Evolutionary conservation across 305 asterid species (phyloP).

Genomic region (Salvia sclarea): DNA sequence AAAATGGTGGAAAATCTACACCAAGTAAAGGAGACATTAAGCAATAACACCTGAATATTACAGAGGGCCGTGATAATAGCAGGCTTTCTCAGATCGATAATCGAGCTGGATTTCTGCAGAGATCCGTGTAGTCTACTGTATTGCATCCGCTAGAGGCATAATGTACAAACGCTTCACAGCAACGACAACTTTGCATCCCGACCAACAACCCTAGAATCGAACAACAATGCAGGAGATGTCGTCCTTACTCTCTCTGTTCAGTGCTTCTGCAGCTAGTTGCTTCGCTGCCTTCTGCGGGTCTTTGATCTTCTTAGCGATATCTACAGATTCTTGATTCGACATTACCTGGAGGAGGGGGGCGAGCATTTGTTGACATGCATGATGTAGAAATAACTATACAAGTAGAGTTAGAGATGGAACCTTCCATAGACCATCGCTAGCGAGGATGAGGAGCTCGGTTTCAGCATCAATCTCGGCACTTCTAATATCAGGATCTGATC

Average conservation of each 20-base stretch:
- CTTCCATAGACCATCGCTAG: conserved; percentile 99
- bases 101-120: neutral
- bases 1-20: conserved; percentile 48
- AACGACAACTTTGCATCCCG: neutral
- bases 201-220: conserved; percentile 47
- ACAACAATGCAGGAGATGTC: conserved; percentile 93
- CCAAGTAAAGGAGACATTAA: conserved; percentile 36
- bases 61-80: conserved; percentile 15
- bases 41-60: conserved; percentile 32
- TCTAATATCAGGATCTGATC: conserved; percentile 79
- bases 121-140: conserved; percentile 12
- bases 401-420: conserved; percentile 24
- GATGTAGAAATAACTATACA: neutral
- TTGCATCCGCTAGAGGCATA: conserved; percentile 17
- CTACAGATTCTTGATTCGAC: conserved; percentile 95
- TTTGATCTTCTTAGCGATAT: conserved; percentile 63
- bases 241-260: conserved; percentile 86
- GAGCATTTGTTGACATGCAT: neutral
- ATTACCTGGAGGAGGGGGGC: conserved; percentile 48
- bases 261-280: conserved; percentile 73
- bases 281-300: conserved; percentile 91
- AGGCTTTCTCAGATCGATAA: neutral
- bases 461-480: conserved; percentile 56
- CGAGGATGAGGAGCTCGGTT: conserved; percentile 83
- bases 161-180: conserved; percentile 32